Conservation (phyloP, 768 basidiomycete species). For the Rossbeevera mucosa region DNA sequence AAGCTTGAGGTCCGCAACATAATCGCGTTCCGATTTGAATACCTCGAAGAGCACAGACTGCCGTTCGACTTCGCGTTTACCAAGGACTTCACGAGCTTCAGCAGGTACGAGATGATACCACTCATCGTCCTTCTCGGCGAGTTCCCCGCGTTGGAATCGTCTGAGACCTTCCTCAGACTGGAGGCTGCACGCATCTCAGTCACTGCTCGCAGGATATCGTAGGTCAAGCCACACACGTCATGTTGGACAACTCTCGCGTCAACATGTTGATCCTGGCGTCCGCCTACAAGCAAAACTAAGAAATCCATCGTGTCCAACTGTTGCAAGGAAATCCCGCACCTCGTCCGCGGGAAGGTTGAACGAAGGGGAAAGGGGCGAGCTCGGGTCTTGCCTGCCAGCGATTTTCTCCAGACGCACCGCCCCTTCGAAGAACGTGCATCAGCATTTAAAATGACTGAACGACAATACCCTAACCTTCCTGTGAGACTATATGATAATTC, state of each 20-base stretch:
- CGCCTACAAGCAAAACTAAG: conserved; percentile 21
- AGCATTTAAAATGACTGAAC: too few relatives aligned
- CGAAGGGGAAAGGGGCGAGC: conserved; percentile 34
- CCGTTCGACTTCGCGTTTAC: conserved; percentile 73
- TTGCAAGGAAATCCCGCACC: conserved; percentile 32
- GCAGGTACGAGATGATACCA: conserved; percentile 79
- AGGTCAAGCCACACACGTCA: conserved; percentile 34
- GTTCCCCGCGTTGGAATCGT: conserved; percentile 62
- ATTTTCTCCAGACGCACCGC: conserved; percentile 17
- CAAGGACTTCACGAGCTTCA: conserved; percentile 66
- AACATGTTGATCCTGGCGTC: conserved; percentile 25
- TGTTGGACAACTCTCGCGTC: conserved; percentile 33
- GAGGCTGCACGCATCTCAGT: conserved; percentile 38
- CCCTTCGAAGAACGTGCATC: background rate
- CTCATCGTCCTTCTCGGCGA: conserved; percentile 67
- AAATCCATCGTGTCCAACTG: conserved; percentile 1
- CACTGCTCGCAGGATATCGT: background rate
- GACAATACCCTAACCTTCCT: too few relatives aligned
- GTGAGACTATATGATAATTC: too few relatives aligned
- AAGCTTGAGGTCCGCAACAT: conserved; percentile 74
- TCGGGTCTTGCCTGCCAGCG: too few relatives aligned
- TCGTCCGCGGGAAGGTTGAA: conserved; percentile 33
- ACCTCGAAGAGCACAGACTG: conserved; percentile 88
- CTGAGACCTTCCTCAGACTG: conserved; percentile 59
- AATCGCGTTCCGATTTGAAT: conserved; percentile 85